Percentiles rank a stretch among this genome's conserved stretches.
These are phyloP conservation scores for Asterophora parasitica DNA, from an alignment of 768 basidiomycete genomes.

Conservation along the genomic window DNA sequence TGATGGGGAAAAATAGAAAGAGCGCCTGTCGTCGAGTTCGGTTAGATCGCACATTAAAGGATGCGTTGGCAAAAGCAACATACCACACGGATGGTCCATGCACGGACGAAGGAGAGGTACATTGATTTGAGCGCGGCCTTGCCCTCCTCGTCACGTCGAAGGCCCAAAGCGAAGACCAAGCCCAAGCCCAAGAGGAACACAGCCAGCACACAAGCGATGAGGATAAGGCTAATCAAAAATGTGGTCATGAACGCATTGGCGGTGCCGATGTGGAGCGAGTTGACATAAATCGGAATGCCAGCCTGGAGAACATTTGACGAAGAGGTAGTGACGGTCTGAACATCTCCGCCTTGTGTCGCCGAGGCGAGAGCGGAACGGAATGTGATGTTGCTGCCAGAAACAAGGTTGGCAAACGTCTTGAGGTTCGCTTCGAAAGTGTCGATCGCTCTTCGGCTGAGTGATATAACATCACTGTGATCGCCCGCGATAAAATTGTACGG, in stretches of 20 bases:
- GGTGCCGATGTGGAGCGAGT: slow-evolving; percentile 70
- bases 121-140: slow-evolving; percentile 18
- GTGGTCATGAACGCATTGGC: slow-evolving; percentile 89
- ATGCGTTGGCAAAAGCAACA: slow-evolving; percentile 20
- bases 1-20: slow-evolving; percentile 61
- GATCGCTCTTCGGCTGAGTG: background rate
- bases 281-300: slow-evolving; percentile 80
- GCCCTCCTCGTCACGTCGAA: slow-evolving; percentile 6
- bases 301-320: slow-evolving; percentile 69
- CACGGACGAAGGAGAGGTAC: slow-evolving; percentile 44
- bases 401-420: background rate
- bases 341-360: slow-evolving; percentile 32
- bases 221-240: slow-evolving; percentile 70
- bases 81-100: slow-evolving; percentile 68
- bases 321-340: slow-evolving; percentile 59
- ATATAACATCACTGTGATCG: background rate
- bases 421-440: background rate
- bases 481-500: slow-evolving; percentile 54
- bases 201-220: slow-evolving; percentile 54
- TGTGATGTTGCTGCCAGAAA: background rate
- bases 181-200: slow-evolving; percentile 50
- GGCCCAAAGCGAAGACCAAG: slow-evolving; percentile 29
- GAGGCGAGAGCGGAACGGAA: slow-evolving; percentile 9
- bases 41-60: background rate
- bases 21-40: slow-evolving; percentile 40